phyloP scores from a whole-genome alignment of 2,329 filamentous ascomycete genomes.

The Cladosporium sp. region DNA sequence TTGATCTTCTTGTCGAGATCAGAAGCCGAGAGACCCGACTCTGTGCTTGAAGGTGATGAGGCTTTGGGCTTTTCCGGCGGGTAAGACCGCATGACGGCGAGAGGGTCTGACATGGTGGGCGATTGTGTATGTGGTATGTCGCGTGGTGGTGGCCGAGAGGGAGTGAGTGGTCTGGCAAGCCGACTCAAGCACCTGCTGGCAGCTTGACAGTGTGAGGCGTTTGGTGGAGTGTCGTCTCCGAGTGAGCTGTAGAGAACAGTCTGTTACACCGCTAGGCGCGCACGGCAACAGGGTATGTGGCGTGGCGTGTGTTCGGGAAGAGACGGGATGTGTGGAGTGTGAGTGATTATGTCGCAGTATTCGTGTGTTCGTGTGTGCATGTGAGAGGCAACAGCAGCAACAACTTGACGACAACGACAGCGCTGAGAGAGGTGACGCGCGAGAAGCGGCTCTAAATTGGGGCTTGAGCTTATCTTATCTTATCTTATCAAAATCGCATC shows the following conservation, averaged over 20 bases:
- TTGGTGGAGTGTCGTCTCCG: background rate
- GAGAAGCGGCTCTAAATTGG: background rate
- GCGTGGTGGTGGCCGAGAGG: background rate
- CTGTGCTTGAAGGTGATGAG: conserved; percentile 34
- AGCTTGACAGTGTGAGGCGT: background rate
- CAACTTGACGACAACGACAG: background rate
- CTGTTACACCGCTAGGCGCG: background rate
- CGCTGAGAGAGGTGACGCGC: background rate
- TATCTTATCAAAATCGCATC: background rate
- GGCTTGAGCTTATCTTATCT: background rate
- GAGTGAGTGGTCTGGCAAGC: background rate
- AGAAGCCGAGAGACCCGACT: conserved; percentile 35
- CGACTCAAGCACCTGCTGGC: background rate
- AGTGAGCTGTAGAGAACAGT: background rate
- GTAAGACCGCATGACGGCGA: conserved; percentile 35
- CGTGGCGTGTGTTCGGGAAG: background rate
- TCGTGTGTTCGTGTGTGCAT: background rate
- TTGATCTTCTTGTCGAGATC: conserved; percentile 45
- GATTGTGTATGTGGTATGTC: background rate
- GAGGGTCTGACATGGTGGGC: conserved; percentile 33
- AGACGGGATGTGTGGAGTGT: background rate
- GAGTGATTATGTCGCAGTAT: background rate
- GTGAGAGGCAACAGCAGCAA: background rate
- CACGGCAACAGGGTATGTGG: background rate
- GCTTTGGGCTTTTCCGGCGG: conserved; percentile 31